Evolutionary conservation across 2,329 filamentous ascomycete species (phyloP).

Genomic region (Fusarium sororula): DNA sequence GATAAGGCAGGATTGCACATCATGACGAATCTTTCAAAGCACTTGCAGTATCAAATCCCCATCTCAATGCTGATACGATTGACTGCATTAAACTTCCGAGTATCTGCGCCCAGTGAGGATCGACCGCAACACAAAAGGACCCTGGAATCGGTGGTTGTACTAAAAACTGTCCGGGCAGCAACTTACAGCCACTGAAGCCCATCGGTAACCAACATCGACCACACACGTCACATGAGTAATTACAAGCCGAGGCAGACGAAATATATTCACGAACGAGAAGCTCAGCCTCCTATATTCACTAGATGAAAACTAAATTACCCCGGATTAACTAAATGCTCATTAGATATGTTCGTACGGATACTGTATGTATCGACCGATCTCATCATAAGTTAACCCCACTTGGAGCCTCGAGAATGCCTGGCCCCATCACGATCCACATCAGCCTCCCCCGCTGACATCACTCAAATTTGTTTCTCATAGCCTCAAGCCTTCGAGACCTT

Average conservation of each 20-base stretch:
- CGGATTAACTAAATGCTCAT: background rate
- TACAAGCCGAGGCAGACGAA: slow-evolving; percentile 8
- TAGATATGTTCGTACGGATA: background rate
- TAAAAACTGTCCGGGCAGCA: background rate
- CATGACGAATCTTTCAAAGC: background rate
- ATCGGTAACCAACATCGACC: background rate
- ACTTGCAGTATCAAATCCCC: background rate
- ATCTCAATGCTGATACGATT: background rate
- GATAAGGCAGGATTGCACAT: background rate
- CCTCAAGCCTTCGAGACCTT: background rate
- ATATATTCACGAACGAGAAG: background rate
- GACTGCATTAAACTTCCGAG: slow-evolving; percentile 6
- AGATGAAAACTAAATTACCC: background rate
- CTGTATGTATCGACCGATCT: background rate
- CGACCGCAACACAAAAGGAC: slow-evolving; percentile 16
- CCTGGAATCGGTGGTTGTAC: slow-evolving; percentile 9
- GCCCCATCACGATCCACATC: slow-evolving; percentile 16
- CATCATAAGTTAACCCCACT: slow-evolving; percentile 5
- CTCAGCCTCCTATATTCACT: background rate
- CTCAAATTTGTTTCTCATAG: background rate
- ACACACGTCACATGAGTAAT: slow-evolving; percentile 16
- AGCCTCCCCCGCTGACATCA: slow-evolving; percentile 28
- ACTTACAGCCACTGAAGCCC: background rate
- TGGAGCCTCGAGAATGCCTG: slow-evolving; percentile 13
- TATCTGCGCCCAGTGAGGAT: background rate